phyloP scores from a whole-genome alignment of 306 rosid genomes.

The Medicago ruthenica region DNA sequence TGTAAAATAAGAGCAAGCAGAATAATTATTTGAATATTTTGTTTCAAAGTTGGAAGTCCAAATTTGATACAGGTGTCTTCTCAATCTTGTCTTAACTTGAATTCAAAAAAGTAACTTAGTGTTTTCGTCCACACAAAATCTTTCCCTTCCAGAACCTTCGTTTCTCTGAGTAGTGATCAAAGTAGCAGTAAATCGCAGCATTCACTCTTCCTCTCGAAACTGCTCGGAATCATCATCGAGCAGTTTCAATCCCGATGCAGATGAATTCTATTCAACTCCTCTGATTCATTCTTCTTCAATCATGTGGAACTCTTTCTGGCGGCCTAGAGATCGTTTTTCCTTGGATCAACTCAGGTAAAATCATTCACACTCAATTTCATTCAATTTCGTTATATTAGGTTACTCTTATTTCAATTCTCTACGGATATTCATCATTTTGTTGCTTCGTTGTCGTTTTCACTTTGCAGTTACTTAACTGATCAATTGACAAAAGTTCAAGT shows the following conservation, averaged over 20 bases:
- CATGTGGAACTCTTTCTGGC: conserved; percentile 95
- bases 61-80: background rate
- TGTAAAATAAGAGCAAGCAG: too few species aligned
- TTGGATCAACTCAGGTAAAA: conserved; percentile 85
- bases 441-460: conserved; percentile 36
- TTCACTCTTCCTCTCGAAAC: conserved; percentile 39
- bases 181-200: background rate
- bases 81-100: background rate
- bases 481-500: conserved; percentile 74
- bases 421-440: background rate
- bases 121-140: conserved; percentile 9
- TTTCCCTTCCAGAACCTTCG: conserved; percentile 32
- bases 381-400: conserved; percentile 1
- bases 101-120: background rate
- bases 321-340: conserved; percentile 88
- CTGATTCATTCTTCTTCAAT: conserved; percentile 49
- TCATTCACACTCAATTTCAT: conserved; percentile 19
- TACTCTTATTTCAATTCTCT: background rate
- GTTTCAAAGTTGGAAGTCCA: background rate
- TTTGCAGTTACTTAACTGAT: conserved; percentile 76
- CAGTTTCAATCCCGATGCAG: conserved; percentile 42
- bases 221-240: conserved; percentile 52
- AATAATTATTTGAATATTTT: background rate
- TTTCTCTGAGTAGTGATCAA: background rate
- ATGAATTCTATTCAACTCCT: conserved; percentile 46